Conservation (phyloP, 2,329 filamentous ascomycete species). For the Aspergillus transmontanensis region DNA sequence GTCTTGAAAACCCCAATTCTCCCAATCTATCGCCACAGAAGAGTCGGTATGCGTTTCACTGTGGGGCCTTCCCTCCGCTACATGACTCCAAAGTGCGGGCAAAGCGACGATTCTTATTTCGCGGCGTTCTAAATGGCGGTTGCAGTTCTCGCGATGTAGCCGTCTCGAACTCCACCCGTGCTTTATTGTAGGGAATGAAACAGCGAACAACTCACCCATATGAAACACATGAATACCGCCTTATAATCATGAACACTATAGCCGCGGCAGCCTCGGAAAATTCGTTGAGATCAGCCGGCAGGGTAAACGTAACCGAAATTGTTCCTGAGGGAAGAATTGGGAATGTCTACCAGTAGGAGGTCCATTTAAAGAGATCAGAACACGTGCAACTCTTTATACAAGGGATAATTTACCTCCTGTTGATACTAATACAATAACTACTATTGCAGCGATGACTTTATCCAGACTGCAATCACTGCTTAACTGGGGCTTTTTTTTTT, state of each 20-base stretch:
- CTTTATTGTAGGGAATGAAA: neutral
- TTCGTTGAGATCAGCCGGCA: neutral
- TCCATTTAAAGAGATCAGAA: neutral
- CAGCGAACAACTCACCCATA: neutral
- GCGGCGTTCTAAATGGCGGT: neutral
- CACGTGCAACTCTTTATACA: neutral
- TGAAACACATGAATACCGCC: neutral
- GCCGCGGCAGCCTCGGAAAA: constrained; percentile 4
- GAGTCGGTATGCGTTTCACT: neutral
- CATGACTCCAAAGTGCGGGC: neutral
- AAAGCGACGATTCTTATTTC: constrained; percentile 8
- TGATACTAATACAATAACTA: neutral
- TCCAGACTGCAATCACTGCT: neutral
- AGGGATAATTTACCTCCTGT: neutral
- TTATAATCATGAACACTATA: neutral
- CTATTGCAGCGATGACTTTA: neutral
- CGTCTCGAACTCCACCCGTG: neutral
- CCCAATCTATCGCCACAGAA: constrained; percentile 1
- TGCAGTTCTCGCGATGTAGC: neutral
- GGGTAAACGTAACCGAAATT: neutral
- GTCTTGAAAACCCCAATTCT: constrained; percentile 2
- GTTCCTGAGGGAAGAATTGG: neutral
- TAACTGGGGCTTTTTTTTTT: neutral
- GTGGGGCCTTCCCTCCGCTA: neutral
- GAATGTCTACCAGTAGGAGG: neutral